These are phyloP conservation scores for Hyphodiscus hymeniophilus DNA, from an alignment of 495 filamentous ascomycete genomes.

Conservation along the genomic window DNA sequence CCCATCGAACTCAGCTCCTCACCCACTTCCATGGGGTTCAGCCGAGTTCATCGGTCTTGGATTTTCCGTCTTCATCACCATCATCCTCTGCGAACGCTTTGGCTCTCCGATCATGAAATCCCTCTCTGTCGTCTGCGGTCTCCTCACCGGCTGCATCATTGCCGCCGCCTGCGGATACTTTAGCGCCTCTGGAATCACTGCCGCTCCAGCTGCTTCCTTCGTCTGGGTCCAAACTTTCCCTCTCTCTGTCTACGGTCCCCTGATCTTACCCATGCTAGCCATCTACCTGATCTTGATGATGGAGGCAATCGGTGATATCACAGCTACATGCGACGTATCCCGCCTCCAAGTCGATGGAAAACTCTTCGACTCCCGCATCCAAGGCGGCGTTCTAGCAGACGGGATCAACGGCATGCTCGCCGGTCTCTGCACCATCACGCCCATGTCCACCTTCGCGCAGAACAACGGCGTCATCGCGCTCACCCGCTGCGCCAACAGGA, in stretches of 20 bases:
- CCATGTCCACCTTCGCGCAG: slow-evolving; percentile 44
- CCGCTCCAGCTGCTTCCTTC: slow-evolving; percentile 69
- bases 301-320: slow-evolving; percentile 81
- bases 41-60: slow-evolving; percentile 84
- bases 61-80: slow-evolving; percentile 84
- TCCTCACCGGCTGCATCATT: slow-evolving; percentile 82
- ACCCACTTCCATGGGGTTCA: slow-evolving; percentile 80
- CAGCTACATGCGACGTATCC: slow-evolving; percentile 73
- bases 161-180: slow-evolving; percentile 83
- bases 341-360: slow-evolving; percentile 72
- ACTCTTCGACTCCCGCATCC: slow-evolving; percentile 81
- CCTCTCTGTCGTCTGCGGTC: slow-evolving; percentile 61
- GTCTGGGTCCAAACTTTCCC: slow-evolving; percentile 89
- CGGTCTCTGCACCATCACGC: slow-evolving; percentile 56
- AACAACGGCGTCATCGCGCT: slow-evolving; percentile 92
- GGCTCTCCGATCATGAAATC: slow-evolving; percentile 62
- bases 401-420: slow-evolving; percentile 77
- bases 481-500: slow-evolving; percentile 82
- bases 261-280: slow-evolving; percentile 76
- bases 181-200: slow-evolving; percentile 56
- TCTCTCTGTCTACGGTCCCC: slow-evolving; percentile 69
- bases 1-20: slow-evolving; percentile 63
- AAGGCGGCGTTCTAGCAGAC: slow-evolving; percentile 80
- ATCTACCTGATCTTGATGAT: slow-evolving; percentile 85
- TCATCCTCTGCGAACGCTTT: slow-evolving; percentile 78